Base-by-base conservation (phyloP, 371 early-diverging fungal species). In the Saksenaea oblongispora region DNA sequence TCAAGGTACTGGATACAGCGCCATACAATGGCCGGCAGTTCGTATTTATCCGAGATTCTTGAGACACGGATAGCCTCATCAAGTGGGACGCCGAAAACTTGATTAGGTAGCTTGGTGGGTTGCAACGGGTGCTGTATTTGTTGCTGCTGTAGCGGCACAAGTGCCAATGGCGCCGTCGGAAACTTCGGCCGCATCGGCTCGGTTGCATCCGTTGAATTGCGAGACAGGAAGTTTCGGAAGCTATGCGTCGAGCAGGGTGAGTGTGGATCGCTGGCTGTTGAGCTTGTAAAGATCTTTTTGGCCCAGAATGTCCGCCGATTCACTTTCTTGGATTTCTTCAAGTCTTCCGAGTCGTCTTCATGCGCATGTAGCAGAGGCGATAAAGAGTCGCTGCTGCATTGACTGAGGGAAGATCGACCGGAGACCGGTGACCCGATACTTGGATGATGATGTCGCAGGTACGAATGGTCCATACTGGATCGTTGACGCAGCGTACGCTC, bases 1-100 rank as follows among this genome's bases (percentile, higher is more conserved):
- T 98, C 97, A 53, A 98, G 74, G 63, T 91, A 98, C 75, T 98
- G 97, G 59, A 98, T 94, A 63, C 97, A 95, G 4, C 98, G 88
- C 73, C 91, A 95, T 3, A 96, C 91, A 28, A 98, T 91, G 0
- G 96, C 89, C 4, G 98, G 98, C 9, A 98, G 74, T 28, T 90
- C 88, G 63, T 91, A 89, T 14, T 85, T 84, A 28, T 92, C 93
- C 31, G 84, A 84, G 15, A 91, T 75, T 34, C 79, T 77, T 2
- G 90, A 85, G 22, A 83, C 70, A 18, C 77, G 75, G 15, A 90
- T 85, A 0, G 89, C 91, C 17, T 78, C 77, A 65, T 91, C 88
- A 53, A 93, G 73, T 1, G 89, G 73, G 8, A 87, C 80, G 1
- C 92, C 93, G 82, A 93, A 93, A 9, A 93, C 85, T 27, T 85